These are phyloP conservation scores for Saccharomyces hybrid DNA, from an alignment of 1,139 yeast species.

Conservation along the genomic window DNA sequence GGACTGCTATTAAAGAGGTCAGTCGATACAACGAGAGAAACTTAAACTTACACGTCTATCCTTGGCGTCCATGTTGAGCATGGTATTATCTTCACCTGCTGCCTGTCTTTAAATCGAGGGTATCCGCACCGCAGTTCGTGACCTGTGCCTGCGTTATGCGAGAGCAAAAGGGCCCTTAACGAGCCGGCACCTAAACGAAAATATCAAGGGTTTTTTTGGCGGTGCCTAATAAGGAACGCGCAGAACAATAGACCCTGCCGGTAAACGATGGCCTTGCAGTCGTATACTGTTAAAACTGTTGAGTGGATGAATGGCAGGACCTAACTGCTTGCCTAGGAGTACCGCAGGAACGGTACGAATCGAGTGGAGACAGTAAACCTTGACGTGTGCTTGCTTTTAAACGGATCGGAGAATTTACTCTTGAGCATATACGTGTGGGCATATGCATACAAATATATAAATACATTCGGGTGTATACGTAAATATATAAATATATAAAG, in stretches of 20 bases:
- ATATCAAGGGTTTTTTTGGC: neutral
- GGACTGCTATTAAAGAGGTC: neutral
- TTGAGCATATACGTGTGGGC: neutral
- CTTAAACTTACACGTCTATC: neutral
- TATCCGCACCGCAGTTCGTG: neutral
- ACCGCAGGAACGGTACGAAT: conserved; percentile 1
- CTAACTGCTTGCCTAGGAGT: neutral
- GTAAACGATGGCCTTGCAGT: neutral
- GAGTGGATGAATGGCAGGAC: neutral
- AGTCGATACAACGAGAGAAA: neutral
- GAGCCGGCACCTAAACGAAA: conserved; percentile 1
- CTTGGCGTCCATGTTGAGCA: neutral
- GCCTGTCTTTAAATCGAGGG: neutral
- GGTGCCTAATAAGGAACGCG: neutral
- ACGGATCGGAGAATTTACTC: neutral
- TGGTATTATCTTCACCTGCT: neutral
- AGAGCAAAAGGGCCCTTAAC: neutral
- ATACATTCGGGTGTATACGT: neutral
- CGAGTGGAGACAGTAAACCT: neutral
- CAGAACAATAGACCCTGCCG: neutral
- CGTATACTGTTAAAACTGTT: neutral
- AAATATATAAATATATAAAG: neutral
- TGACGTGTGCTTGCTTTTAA: neutral
- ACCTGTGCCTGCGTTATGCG: neutral
- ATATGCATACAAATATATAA: neutral